Conservation (phyloP, 2,329 filamentous ascomycete genomes). For the Monosporascus ibericus region DNA sequence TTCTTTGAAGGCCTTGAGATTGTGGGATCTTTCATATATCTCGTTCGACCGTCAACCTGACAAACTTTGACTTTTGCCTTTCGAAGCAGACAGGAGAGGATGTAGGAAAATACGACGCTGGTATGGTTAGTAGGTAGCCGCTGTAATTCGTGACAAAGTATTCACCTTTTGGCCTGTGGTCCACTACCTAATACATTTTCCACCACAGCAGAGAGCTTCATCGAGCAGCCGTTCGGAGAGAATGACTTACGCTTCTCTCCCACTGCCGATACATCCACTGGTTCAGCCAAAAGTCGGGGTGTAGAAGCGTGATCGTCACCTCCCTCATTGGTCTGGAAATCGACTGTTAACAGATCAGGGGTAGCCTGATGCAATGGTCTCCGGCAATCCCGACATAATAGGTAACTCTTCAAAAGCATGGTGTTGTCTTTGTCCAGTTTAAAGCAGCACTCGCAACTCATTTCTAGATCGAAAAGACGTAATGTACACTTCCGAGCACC, state of each 20-base stretch:
- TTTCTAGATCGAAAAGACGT: not conserved
- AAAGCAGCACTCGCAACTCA: slow-evolving; percentile 1
- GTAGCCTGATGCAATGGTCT: not conserved
- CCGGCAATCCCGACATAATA: slow-evolving; percentile 1
- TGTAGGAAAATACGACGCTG: slow-evolving; percentile 8
- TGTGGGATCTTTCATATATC: slow-evolving; percentile 5
- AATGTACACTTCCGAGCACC: not conserved
- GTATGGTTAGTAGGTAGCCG: no score
- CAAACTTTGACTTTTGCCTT: not conserved
- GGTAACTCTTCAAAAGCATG: not conserved
- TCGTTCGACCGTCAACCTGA: slow-evolving; percentile 1
- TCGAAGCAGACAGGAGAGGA: not conserved
- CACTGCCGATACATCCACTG: no score
- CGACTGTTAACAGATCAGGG: not conserved
- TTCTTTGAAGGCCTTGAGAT: not conserved
- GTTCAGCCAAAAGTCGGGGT: no score
- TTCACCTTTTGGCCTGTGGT: no score
- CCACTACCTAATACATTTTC: slow-evolving; percentile 2
- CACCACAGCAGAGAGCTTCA: slow-evolving; percentile 4
- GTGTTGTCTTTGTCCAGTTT: not conserved
- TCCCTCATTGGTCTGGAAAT: not conserved
- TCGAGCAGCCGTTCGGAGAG: slow-evolving; percentile 1
- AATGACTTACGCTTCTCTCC: no score
- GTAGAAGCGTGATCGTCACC: not conserved
- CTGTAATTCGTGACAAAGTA: no score